These are phyloP conservation scores for Nakazawaea molendinolei DNA, from an alignment of 805 yeast species.

Conservation along the genomic window DNA sequence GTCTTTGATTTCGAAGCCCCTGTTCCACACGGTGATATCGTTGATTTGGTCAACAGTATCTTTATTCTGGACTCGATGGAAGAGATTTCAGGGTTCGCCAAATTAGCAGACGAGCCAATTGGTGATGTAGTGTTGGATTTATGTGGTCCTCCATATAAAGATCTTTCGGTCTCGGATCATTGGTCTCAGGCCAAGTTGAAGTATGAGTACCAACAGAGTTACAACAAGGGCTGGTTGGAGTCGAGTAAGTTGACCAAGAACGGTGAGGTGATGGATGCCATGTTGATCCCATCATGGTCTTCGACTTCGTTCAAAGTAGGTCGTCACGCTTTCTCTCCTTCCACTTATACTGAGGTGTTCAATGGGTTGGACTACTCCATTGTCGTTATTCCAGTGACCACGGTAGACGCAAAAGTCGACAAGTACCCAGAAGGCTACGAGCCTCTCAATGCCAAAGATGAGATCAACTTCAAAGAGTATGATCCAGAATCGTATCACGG, in stretches of 20 bases:
- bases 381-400: conserved; percentile 10
- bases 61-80: conserved; percentile 30
- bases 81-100: conserved; percentile 22
- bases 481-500: conserved; percentile 39
- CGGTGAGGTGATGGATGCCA: conserved; percentile 31
- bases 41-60: conserved; percentile 20
- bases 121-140: conserved; percentile 23
- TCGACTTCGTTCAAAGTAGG: conserved; percentile 15
- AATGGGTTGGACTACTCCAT: conserved; percentile 12
- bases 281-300: conserved; percentile 32
- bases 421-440: conserved; percentile 16
- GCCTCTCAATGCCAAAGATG: conserved; percentile 26
- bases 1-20: conserved; percentile 38
- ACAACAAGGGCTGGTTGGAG: conserved; percentile 23
- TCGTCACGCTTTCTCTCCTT: conserved; percentile 1
- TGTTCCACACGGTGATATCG: conserved; percentile 22
- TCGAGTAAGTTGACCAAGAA: conserved; percentile 23
- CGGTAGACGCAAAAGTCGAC: conserved; percentile 25
- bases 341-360: conserved; percentile 8
- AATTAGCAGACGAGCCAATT: conserved; percentile 27
- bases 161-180: conserved; percentile 17
- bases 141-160: conserved; percentile 18
- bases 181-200: conserved; percentile 30
- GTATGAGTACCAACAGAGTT: conserved; percentile 21
- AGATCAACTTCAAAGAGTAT: conserved; percentile 30